Percentiles rank a stretch among this genome's conserved stretches.
These are phyloP conservation scores for Botryotinia calthae DNA, from an alignment of 2,329 filamentous ascomycete species.

Conservation along the genomic window DNA sequence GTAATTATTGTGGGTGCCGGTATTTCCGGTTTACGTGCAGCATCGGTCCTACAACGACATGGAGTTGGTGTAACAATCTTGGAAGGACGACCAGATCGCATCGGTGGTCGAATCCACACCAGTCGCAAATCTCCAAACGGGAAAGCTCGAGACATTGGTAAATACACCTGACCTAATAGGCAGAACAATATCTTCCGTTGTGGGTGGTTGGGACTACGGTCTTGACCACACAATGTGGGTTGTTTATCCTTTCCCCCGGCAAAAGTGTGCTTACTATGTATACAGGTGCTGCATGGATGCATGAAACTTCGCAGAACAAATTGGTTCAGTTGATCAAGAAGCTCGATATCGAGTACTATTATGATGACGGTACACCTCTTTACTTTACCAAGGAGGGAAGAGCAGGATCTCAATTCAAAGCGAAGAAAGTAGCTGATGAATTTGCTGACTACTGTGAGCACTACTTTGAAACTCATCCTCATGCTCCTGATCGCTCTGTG, in stretches of 20 bases:
- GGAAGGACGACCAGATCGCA: conserved; percentile 51
- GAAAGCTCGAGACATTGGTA: conserved; percentile 43
- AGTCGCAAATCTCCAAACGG: conserved; percentile 36
- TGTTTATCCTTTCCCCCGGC: conserved; percentile 34
- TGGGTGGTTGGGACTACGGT: conserved; percentile 33
- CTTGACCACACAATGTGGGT: conserved; percentile 37
- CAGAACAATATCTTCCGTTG: conserved; percentile 36
- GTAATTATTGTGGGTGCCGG: conserved; percentile 56
- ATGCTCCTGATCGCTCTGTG: conserved; percentile 43
- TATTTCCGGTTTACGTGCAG: conserved; percentile 55
- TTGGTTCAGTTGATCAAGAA: conserved; percentile 44
- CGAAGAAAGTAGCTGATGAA: conserved; percentile 47
- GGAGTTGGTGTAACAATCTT: conserved; percentile 55
- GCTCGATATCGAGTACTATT: conserved; percentile 45
- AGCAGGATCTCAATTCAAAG: conserved; percentile 46
- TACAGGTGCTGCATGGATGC: conserved; percentile 46
- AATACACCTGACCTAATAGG: conserved; percentile 38
- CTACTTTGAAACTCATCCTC: conserved; percentile 43
- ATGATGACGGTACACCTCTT: conserved; percentile 45
- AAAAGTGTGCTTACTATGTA: conserved; percentile 31
- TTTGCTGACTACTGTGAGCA: conserved; percentile 45
- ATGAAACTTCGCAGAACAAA: conserved; percentile 46
- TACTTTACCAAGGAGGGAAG: conserved; percentile 45
- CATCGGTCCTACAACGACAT: conserved; percentile 52
- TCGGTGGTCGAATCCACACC: conserved; percentile 50